phyloP scores from a whole-genome alignment of 768 basidiomycete genomes.

The Agaricus sinodeliciosus region DNA sequence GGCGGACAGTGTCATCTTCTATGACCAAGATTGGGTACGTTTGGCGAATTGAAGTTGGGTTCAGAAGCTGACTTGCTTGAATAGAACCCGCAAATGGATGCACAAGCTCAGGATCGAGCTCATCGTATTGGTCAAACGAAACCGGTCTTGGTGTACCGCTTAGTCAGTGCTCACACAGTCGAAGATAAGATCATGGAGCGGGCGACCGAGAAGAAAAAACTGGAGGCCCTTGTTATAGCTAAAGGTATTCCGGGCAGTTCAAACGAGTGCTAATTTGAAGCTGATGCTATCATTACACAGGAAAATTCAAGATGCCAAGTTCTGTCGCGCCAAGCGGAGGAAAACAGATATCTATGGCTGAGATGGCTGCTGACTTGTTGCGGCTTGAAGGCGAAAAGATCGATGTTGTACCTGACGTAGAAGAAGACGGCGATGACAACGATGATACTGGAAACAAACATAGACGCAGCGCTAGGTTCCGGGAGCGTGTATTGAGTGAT shows the following conservation, averaged over 20 bases:
- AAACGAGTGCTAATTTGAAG: background rate
- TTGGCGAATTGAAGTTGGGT: background rate
- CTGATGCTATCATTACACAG: conserved; percentile 24
- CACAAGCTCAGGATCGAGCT: conserved; percentile 92
- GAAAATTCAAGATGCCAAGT: conserved; percentile 79
- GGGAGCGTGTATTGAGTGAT: conserved; percentile 72
- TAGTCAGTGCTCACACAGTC: conserved; percentile 83
- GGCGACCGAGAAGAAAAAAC: conserved; percentile 80
- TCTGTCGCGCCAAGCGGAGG: conserved; percentile 33
- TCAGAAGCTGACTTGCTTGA: background rate
- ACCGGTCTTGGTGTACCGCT: conserved; percentile 84
- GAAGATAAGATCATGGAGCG: conserved; percentile 89
- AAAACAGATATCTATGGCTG: conserved; percentile 64
- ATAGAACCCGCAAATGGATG: conserved; percentile 93
- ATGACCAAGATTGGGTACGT: conserved; percentile 85
- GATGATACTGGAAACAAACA: background rate
- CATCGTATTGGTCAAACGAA: conserved; percentile 94
- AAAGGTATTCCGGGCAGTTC: conserved; percentile 47
- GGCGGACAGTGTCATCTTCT: conserved; percentile 91
- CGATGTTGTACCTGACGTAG: conserved; percentile 72
- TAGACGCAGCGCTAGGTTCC: conserved; percentile 22
- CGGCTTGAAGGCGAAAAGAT: conserved; percentile 86
- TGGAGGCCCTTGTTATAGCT: conserved; percentile 94
- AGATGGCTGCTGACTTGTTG: conserved; percentile 74
- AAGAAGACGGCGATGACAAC: conserved; percentile 27